Evolutionary conservation across 441 rosid genomes (phyloP).

Genomic region (Erodium trifolium): DNA sequence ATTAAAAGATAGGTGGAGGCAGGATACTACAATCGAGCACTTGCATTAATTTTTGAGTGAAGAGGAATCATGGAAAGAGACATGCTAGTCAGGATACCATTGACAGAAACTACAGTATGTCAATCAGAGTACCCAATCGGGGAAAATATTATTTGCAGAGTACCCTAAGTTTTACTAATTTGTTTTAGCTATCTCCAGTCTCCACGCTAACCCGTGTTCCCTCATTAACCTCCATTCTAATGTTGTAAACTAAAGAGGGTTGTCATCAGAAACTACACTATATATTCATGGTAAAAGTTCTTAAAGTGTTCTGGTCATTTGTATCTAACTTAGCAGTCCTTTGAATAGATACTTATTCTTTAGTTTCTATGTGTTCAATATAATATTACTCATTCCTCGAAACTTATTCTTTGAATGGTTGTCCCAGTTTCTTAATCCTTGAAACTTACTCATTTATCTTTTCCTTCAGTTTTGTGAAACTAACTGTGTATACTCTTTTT

Average conservation of each 20-base stretch:
- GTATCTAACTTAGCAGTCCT: background rate
- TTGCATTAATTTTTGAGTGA: background rate
- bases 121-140: background rate
- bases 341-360: background rate
- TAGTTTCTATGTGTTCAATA: background rate
- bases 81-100: background rate
- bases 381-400: background rate
- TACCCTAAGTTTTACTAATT: background rate
- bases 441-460: background rate
- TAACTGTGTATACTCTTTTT: slow-evolving; percentile 13
- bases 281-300: background rate
- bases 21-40: background rate
- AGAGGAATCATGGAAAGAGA: background rate
- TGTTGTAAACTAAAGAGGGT: background rate
- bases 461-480: slow-evolving; percentile 9
- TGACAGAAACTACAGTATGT: background rate
- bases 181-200: background rate
- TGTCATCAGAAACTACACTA: background rate
- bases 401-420: background rate
- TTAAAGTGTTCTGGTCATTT: background rate
- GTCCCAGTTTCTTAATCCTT: background rate
- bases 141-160: background rate
- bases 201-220: background rate
- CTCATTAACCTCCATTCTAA: background rate
- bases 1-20: background rate